Base-by-base conservation (phyloP, 2,329 filamentous ascomycete species). In the Stagonosporopsis vannaccii region DNA sequence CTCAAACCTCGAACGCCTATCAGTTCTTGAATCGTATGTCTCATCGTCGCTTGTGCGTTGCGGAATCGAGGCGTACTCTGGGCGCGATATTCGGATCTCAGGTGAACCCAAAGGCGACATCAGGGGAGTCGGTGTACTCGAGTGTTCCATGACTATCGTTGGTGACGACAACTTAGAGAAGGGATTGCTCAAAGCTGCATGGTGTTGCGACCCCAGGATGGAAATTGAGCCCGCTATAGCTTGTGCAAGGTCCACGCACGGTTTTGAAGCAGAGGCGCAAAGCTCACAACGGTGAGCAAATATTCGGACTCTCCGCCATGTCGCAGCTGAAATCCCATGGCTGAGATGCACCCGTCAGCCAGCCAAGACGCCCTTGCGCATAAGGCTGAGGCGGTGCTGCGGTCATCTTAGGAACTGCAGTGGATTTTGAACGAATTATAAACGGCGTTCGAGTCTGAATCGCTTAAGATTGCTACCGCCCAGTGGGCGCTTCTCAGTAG, bases 31-130 rank as follows among this genome's bases (percentile, higher is more conserved):
- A 1, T 63, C 43, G 36, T 42, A 36, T n/a, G 50, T 59, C 6
- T 63, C 62, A 55, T 66, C 54, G n/a, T 48, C 43, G 51, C 63
- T 68, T 8, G 55, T 60, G 33, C 63, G 52, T 26, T 58, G 48
- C 7, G 63, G 56, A 26, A 66, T 37, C 8, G 64, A 51, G 8
- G 60, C 58, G 43, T 66, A 65, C 7, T 54, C 56, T 39, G 67
- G 62, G 28, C 58, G 43, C 2, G 58, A 58, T 11, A 62, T 56
- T 15, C 37, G 50, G 33, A 64, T 62, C 12, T 60, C 57, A 22
- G 65, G 65, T 22, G 66, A 69, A 11, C 40, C 52, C 7, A 51
- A 43, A 13, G 53, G 53, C 28, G 53, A 42, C 13, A 51, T 56
- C n/a, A 49, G 23, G 25, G 42, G 36, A 36, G 28, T 17, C 6